Evolutionary conservation across 2,329 filamentous ascomycete species (phyloP).

Genomic region (Talaromyces sp.): DNA sequence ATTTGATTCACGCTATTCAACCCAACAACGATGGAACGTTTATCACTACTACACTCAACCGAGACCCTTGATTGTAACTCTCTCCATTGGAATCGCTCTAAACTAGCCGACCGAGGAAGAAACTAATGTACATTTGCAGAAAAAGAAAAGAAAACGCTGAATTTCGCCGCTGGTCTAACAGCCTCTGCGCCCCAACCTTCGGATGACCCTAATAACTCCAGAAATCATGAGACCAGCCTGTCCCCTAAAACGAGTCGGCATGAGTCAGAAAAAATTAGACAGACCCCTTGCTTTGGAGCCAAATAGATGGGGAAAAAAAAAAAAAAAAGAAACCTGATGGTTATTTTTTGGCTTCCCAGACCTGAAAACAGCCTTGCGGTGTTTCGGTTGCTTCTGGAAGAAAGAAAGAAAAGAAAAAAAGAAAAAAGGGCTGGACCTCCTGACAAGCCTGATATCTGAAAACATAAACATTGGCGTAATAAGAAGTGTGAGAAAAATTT

Average conservation of each 20-base stretch:
- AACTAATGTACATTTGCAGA: slow-evolving; percentile 8
- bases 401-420: background rate
- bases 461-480: background rate
- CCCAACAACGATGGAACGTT: background rate
- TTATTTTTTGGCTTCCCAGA: background rate
- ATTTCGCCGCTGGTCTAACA: slow-evolving; percentile 5
- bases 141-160: background rate
- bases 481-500: background rate
- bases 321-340: background rate
- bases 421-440: background rate
- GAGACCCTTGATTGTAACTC: background rate
- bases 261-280: background rate
- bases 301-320: background rate
- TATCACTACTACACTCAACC: too few relatives aligned
- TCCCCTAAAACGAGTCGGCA: background rate
- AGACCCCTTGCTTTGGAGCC: background rate
- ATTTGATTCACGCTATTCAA: background rate
- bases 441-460: background rate
- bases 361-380: background rate
- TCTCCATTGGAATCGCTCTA: background rate
- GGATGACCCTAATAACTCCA: slow-evolving; percentile 2
- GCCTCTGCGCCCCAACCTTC: slow-evolving; percentile 6
- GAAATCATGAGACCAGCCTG: background rate
- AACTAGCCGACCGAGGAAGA: background rate
- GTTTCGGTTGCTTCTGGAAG: background rate